A percentile compares a stretch with the other conserved stretches of the same genome.
phyloP scores from a whole-genome alignment of 1,139 yeast species.

The Kluyveromyces sp. region DNA sequence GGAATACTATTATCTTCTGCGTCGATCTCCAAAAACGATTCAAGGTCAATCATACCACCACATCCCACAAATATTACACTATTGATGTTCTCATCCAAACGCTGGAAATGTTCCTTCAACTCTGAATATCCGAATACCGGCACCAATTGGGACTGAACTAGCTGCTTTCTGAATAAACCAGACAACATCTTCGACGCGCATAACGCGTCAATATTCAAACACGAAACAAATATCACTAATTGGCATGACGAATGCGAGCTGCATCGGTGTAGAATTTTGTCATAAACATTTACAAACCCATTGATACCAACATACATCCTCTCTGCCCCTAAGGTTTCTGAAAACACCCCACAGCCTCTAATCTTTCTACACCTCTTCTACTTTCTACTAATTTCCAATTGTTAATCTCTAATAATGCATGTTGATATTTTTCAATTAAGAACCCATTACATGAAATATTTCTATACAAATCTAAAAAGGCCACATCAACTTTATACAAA shows the following conservation, averaged over 20 bases:
- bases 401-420: too few relatives aligned
- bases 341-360: neutral
- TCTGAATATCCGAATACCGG: conserved; percentile 95
- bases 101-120: conserved; percentile 51
- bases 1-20: conserved; percentile 30
- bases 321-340: neutral
- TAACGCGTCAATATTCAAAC: conserved; percentile 84
- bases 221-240: conserved; percentile 80
- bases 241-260: conserved; percentile 86
- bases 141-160: conserved; percentile 78
- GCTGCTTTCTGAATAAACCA: conserved; percentile 62
- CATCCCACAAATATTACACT: conserved; percentile 82
- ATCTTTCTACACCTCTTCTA: too few relatives aligned
- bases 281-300: conserved; percentile 52
- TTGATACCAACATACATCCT: conserved; percentile 58
- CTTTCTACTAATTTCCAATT: too few relatives aligned
- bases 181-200: conserved; percentile 81
- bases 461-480: too few relatives aligned
- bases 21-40: conserved; percentile 64
- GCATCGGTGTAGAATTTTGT: conserved; percentile 52
- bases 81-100: conserved; percentile 66
- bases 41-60: conserved; percentile 90
- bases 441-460: too few relatives aligned
- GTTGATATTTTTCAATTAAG: too few relatives aligned
- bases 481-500: too few relatives aligned